phyloP scores from a whole-genome alignment of 2,329 filamentous ascomycete genomes.

The Epicoccum nigrum region DNA sequence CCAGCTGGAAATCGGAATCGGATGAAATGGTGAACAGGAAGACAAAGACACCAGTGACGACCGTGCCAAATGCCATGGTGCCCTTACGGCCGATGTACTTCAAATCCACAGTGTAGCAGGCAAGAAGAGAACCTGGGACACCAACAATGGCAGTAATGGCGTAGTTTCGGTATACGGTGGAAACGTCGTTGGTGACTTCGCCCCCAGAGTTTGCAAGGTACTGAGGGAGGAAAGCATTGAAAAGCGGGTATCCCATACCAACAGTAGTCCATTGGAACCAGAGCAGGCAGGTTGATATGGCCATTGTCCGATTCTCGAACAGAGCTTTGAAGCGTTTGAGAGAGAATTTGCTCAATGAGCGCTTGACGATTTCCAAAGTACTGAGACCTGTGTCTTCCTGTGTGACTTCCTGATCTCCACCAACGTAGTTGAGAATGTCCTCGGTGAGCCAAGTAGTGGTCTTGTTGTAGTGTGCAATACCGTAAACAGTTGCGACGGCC shows the following conservation, averaged over 20 bases:
- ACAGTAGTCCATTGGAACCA: slow-evolving; percentile 86
- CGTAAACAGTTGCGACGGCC: slow-evolving; percentile 79
- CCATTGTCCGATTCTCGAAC: slow-evolving; percentile 57
- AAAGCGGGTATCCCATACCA: slow-evolving; percentile 85
- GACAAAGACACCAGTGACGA: slow-evolving; percentile 71
- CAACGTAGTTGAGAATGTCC: slow-evolving; percentile 64
- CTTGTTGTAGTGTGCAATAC: slow-evolving; percentile 74
- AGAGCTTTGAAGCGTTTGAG: slow-evolving; percentile 70
- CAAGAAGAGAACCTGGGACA: slow-evolving; percentile 77
- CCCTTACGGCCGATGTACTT: slow-evolving; percentile 75
- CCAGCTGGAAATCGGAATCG: slow-evolving; percentile 64
- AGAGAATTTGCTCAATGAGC: slow-evolving; percentile 71
- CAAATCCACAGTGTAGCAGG: slow-evolving; percentile 73
- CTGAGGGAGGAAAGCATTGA: slow-evolving; percentile 89
- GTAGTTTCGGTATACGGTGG: slow-evolving; percentile 75
- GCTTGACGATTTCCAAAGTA: slow-evolving; percentile 58
- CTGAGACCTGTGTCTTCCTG: slow-evolving; percentile 48
- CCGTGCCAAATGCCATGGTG: slow-evolving; percentile 71
- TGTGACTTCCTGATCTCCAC: slow-evolving; percentile 54
- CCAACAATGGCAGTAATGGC: slow-evolving; percentile 79
- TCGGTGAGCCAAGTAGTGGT: slow-evolving; percentile 64
- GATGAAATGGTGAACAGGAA: slow-evolving; percentile 68
- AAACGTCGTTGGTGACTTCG: slow-evolving; percentile 29
- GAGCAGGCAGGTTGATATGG: slow-evolving; percentile 58
- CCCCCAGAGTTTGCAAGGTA: slow-evolving; percentile 70